Evolutionary conservation across 2,329 filamentous ascomycete species (phyloP), one percentile per base, ranked within the genome.

Genomic region (Magnaporthiopsis rhizophila): DNA sequence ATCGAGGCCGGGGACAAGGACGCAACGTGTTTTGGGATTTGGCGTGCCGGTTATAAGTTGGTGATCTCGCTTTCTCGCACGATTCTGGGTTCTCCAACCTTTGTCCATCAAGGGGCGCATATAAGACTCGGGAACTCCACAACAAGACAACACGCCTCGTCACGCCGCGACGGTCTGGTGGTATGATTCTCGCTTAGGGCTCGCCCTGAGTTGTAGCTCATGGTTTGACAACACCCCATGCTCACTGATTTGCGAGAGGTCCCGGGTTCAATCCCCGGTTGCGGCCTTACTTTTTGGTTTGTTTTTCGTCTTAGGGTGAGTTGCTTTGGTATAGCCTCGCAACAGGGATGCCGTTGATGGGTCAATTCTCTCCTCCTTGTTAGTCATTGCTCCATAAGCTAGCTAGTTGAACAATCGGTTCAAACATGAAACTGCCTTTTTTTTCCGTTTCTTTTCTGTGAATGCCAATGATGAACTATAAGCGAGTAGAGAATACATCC

Each of bases 261-360:
- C 61, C 61, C 61, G 36, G 50, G 61, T 62, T 62, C 61, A 58
- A 62, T 62, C 61, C 61, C 50, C 36, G 61, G 61, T 28, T 32
- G 56, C 38, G n/a, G 61, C 61, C 61, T 21, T n/a, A n/a, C 18
- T n/a, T 53, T 53, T 53, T 53, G 45, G 18, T 21, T 8, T 53
- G 18, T 24, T 53, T n/a, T 53, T 18, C 13, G 15, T 12, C 32
- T 12, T 30, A 30, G 34, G 9, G 8, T 36, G 6, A 11, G 34
- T 12, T 36, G 34, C 30, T 34, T 11, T 34, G 32, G 32, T 12
- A 34, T 30, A 30, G 32, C 32, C 32, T 34, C 32, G 32, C 32
- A 34, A 7, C 8, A 34, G 11, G 32, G 30, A 30, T 7, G 30
- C 30, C 26, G 26, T 26, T 26, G 32, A 32, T 32, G 32, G 32